Conservation (phyloP, 139 green algal species). For the Raphidocelis subcapitata region DNA sequence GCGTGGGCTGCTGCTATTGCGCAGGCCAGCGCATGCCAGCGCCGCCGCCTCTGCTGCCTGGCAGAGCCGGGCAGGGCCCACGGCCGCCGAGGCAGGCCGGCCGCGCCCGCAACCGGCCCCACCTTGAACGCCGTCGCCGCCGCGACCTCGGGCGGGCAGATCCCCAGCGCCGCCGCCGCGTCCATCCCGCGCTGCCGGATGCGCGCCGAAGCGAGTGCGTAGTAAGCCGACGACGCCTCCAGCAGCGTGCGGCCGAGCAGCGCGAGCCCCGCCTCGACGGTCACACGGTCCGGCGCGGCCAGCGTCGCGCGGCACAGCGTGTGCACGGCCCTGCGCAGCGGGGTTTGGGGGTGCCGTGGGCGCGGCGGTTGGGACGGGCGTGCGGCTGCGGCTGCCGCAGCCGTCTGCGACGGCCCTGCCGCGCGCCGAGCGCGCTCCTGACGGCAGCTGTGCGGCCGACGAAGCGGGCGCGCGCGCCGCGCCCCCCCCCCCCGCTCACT, state of each 20-base stretch:
- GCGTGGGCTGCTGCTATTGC: too few species aligned
- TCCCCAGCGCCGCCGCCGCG: constrained; percentile 9
- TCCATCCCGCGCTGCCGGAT: constrained; percentile 16
- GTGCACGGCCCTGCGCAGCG: not conserved
- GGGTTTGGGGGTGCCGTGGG: too few species aligned
- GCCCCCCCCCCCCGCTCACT: not conserved
- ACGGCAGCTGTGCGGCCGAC: too few species aligned
- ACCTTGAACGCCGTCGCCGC: constrained; percentile 28
- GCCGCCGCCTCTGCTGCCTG: too few species aligned
- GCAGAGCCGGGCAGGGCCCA: too few species aligned
- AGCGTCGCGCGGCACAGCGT: not conserved
- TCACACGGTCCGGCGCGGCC: not conserved
- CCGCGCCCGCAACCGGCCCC: not conserved
- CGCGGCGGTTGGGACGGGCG: too few species aligned
- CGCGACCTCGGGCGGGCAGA: constrained; percentile 14
- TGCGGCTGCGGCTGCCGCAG: too few species aligned
- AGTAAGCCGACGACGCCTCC: constrained; percentile 18
- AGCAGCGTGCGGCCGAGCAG: constrained; percentile 1
- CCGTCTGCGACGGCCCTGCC: too few species aligned
- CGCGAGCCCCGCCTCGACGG: not conserved
- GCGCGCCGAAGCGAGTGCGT: not conserved
- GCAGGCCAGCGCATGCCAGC: too few species aligned
- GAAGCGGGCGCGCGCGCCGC: not conserved
- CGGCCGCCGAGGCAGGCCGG: too few species aligned
- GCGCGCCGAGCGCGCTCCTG: too few species aligned